Evolutionary conservation across 768 basidiomycete species (phyloP), one percentile per base, ranked within the genome.

Genomic region (Phlegmacium glaucopus): DNA sequence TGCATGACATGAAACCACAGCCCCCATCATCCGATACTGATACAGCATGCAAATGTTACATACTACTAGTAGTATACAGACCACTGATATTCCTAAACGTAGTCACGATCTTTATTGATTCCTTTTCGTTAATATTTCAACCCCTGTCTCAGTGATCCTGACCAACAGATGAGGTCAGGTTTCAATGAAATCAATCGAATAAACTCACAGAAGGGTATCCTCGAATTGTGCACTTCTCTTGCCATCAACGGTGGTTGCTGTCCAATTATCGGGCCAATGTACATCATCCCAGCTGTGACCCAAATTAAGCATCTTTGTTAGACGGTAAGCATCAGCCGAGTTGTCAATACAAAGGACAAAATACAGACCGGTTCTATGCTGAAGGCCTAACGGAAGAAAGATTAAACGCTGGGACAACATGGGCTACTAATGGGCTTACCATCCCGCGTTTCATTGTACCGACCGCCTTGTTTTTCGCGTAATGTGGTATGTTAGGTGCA

Each of bases 241-340:
- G 17, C 94, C 95, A 66, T 97, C 95, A 10, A 78, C 67, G 4
- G 96, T 99, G 16, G 87, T 91, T 1, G 94, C 92, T 3, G 95
- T 98, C 95, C 95, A 98, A 61, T 92, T 85, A 64, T 95, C 93
- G 27, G 87, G 86, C 94, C 94, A 93, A 62, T 93, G 90, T 16
- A 84, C 74, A 45, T 82, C 79, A 26, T 79, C 79, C 83, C 86
- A 88, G 52, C 75, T 81, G 43, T 76, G 74, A 5, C 94, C 94
- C 15, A 91, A 65, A 64, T 97, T 97, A 55, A 96, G 84, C 94
- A 97, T 97, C 80, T 95, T 65, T 22, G 22, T 22, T 43, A 59
- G 57, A 13, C 18, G 42, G 39, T 30, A 48, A 34, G 52, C 22
- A 52, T 15, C 46, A 22, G 22, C 22, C 22, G 22, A 22, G 22